These are phyloP conservation scores for Pseudognaphalium luteoalbum DNA, from an alignment of 129 eudicot species.

Conservation along the genomic window DNA sequence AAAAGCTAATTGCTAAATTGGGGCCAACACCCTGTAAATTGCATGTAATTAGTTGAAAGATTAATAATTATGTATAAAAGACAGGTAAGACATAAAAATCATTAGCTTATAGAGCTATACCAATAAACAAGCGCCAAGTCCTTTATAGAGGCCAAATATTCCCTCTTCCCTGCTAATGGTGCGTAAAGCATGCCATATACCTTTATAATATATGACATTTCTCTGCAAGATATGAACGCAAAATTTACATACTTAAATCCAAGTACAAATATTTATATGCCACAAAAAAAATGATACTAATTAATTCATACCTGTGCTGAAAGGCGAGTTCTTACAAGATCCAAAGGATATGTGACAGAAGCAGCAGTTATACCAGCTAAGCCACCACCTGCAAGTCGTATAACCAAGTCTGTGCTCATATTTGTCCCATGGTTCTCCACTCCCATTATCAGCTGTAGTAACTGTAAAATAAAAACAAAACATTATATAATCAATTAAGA, in stretches of 20 bases:
- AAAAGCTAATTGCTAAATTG: conserved; percentile 87
- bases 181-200: conserved; percentile 78
- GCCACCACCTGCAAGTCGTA: conserved; percentile 85
- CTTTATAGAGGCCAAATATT: conserved; percentile 76
- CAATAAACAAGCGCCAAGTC: conserved; percentile 94
- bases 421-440: conserved; percentile 56
- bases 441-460: conserved; percentile 57
- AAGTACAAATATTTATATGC: background rate
- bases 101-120: conserved; percentile 36
- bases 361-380: conserved; percentile 97
- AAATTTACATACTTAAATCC: background rate
- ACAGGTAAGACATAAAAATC: background rate
- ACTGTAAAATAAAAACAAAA: conserved; percentile 30
- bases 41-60: background rate
- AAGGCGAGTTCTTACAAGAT: conserved; percentile 43
- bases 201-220: conserved; percentile 76
- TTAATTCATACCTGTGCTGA: conserved; percentile 11
- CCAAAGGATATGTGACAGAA: conserved; percentile 86
- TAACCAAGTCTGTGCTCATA: conserved; percentile 61
- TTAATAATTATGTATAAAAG: background rate
- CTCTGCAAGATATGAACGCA: conserved; percentile 34
- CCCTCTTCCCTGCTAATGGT: conserved; percentile 94
- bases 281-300: background rate
- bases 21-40: conserved; percentile 91
- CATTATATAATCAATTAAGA: conserved; percentile 31